Conservation (phyloP, 805 yeast genomes). For the Saitoella complicata region DNA sequence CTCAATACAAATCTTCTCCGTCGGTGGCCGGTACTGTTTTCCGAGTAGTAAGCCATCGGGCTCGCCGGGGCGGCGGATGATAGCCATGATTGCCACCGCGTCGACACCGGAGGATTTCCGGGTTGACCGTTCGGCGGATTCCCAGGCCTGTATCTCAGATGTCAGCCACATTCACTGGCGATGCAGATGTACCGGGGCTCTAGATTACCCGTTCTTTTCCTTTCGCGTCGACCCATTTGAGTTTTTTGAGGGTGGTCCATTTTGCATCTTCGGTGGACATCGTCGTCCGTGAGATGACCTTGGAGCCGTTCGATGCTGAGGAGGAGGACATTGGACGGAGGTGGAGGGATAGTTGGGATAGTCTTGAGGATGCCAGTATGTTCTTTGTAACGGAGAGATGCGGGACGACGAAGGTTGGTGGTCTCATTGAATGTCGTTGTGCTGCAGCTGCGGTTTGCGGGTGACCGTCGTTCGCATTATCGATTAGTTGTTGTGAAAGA, state of each 20-base stretch:
- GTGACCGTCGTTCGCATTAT: too few relatives aligned
- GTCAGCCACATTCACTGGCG: too few relatives aligned
- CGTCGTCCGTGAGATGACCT: not conserved
- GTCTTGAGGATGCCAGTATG: too few relatives aligned
- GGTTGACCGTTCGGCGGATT: conserved; percentile 2
- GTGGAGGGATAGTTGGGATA: too few relatives aligned
- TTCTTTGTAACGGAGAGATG: too few relatives aligned
- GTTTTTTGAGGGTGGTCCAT: conserved; percentile 1
- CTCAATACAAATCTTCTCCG: conserved; percentile 36
- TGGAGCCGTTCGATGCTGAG: not conserved
- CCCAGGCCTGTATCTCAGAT: not conserved
- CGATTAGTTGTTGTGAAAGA: too few relatives aligned
- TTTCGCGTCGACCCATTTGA: not conserved
- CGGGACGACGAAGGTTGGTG: too few relatives aligned
- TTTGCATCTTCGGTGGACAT: conserved; percentile 1
- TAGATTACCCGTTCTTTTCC: not conserved
- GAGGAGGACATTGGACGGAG: too few relatives aligned
- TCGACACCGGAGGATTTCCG: not conserved
- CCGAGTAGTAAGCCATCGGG: conserved; percentile 45
- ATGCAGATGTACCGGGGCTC: too few relatives aligned
- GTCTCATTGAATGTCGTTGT: too few relatives aligned
- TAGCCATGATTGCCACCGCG: conserved; percentile 69
- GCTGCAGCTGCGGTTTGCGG: too few relatives aligned
- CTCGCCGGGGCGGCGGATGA: conserved; percentile 36
- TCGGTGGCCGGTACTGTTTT: conserved; percentile 89